phyloP scores from a whole-genome alignment of 441 rosid species.

The Daphne laureola region DNA sequence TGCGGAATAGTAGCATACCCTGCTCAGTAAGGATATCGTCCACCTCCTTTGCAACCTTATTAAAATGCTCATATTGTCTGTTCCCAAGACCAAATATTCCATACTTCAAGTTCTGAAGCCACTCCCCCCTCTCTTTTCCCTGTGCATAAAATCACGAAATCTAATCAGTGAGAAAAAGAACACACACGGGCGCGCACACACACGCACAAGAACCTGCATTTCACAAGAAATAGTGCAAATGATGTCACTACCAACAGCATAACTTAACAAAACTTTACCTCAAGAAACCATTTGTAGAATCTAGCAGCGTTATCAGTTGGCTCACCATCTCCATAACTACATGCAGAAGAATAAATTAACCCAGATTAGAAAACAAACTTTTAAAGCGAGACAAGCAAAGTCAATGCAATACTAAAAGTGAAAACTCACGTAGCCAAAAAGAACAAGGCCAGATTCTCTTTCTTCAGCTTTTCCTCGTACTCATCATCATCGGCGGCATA shows the following conservation, averaged over 20 bases:
- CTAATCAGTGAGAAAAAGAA: not conserved
- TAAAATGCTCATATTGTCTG: conserved; percentile 95
- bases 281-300: conserved; percentile 94
- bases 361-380: conserved; percentile 8
- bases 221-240: conserved; percentile 12
- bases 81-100: conserved; percentile 98
- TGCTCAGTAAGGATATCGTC: conserved; percentile 64
- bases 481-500: conserved; percentile 93
- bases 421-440: conserved; percentile 87
- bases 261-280: conserved; percentile 37
- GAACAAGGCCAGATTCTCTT: conserved; percentile 70
- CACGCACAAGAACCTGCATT: not conserved
- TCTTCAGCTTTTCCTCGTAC: conserved; percentile 81
- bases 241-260: not conserved
- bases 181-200: not conserved
- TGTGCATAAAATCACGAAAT: conserved; percentile 19
- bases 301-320: conserved; percentile 98
- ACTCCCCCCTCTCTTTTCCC: conserved; percentile 72
- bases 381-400: not conserved
- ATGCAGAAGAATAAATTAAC: conserved; percentile 8
- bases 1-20: conserved; percentile 43
- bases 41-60: conserved; percentile 85
- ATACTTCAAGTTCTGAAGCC: conserved; percentile 60
- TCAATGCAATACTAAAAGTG: not conserved
- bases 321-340: conserved; percentile 97